phyloP scores from a whole-genome alignment of 371 early-diverging fungal species.

The Rhizomucor miehei region DNA sequence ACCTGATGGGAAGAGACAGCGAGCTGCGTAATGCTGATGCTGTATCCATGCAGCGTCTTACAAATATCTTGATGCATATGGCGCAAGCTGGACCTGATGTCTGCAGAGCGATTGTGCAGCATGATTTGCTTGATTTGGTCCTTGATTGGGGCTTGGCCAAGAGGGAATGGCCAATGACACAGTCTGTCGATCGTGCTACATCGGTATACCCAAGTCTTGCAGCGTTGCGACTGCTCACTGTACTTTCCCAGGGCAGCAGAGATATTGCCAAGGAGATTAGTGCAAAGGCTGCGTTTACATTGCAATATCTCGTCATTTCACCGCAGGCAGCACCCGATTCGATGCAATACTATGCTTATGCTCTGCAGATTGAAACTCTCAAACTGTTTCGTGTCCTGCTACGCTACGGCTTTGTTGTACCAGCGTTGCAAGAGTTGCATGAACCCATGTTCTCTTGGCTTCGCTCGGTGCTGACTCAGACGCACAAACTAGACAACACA shows the following conservation, averaged over 20 bases:
- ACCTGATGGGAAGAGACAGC: slow-evolving; percentile 37
- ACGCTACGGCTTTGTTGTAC: slow-evolving; percentile 50
- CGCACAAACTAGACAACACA: background rate
- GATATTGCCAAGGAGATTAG: slow-evolving; percentile 39
- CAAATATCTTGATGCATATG: slow-evolving; percentile 46
- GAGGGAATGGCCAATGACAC: slow-evolving; percentile 49
- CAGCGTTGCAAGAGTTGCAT: slow-evolving; percentile 40
- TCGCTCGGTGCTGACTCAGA: slow-evolving; percentile 21
- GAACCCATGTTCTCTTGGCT: slow-evolving; percentile 44
- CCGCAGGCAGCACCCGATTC: slow-evolving; percentile 30
- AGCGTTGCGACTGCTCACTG: slow-evolving; percentile 34
- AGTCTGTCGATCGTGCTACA: slow-evolving; percentile 11
- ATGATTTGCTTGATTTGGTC: slow-evolving; percentile 43
- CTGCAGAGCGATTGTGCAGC: slow-evolving; percentile 45
- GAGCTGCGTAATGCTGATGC: slow-evolving; percentile 37
- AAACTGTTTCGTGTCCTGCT: slow-evolving; percentile 44
- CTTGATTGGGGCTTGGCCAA: slow-evolving; percentile 40
- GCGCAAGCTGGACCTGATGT: slow-evolving; percentile 41
- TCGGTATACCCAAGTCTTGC: slow-evolving; percentile 37
- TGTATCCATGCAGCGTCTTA: slow-evolving; percentile 35
- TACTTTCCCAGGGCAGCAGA: slow-evolving; percentile 45
- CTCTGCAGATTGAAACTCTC: slow-evolving; percentile 47
- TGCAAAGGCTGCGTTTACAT: slow-evolving; percentile 29
- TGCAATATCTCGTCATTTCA: slow-evolving; percentile 40
- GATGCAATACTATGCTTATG: slow-evolving; percentile 28